These are phyloP conservation scores for Blastocystis sp. DNA, from an alignment of 352 stramenopile genomes.

Conservation along the genomic window DNA sequence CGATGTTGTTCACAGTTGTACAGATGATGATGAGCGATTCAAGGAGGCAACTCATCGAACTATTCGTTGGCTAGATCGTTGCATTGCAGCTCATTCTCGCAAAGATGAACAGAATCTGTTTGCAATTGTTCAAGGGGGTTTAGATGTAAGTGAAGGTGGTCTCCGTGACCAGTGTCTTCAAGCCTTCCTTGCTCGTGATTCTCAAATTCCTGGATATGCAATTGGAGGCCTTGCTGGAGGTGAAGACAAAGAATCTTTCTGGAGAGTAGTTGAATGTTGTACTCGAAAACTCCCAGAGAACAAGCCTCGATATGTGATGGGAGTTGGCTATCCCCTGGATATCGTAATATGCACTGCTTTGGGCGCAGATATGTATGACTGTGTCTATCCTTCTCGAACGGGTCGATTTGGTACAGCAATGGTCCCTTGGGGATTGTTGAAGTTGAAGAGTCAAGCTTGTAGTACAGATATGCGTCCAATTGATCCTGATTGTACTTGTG, in stretches of 20 bases:
- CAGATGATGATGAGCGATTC: conserved; percentile 83
- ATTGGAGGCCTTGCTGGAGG: conserved; percentile 90
- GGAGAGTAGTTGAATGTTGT: conserved; percentile 80
- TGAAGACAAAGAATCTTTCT: conserved; percentile 85
- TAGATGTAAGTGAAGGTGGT: conserved; percentile 84
- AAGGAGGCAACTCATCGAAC: conserved; percentile 85
- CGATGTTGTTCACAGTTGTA: conserved; percentile 88
- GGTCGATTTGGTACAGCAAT: conserved; percentile 90
- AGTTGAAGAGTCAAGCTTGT: conserved; percentile 76
- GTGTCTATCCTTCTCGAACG: conserved; percentile 91
- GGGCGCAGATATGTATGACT: conserved; percentile 95
- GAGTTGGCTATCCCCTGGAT: conserved; percentile 92
- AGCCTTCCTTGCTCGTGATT: conserved; percentile 80
- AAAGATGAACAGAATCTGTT: conserved; percentile 87
- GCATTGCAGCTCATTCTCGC: conserved; percentile 81
- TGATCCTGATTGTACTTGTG: conserved; percentile 76
- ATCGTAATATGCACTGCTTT: conserved; percentile 91
- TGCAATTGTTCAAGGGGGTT: conserved; percentile 89
- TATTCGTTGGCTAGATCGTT: conserved; percentile 90
- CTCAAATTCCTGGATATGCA: conserved; percentile 84
- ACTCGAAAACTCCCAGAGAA: conserved; percentile 80
- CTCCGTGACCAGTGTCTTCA: conserved; percentile 87
- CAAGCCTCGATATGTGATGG: conserved; percentile 95
- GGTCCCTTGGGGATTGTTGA: conserved; percentile 76
- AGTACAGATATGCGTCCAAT: conserved; percentile 75